A percentile compares a stretch with the other conserved stretches of the same genome.
Evolutionary conservation across 2,329 filamentous ascomycete genomes (phyloP).

Genomic region (Aspergillus niger): DNA sequence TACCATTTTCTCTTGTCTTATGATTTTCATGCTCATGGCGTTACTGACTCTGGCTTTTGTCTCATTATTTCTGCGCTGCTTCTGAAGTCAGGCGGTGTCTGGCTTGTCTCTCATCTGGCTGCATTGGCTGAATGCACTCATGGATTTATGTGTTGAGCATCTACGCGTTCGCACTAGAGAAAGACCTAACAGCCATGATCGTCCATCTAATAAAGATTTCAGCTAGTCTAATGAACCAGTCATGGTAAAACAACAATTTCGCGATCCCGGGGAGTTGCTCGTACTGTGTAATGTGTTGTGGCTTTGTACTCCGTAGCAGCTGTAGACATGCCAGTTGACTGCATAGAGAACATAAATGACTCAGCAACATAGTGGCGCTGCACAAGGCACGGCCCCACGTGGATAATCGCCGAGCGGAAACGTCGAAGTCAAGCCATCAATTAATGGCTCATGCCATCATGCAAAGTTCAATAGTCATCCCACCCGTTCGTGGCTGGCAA

Average conservation of each 20-base stretch:
- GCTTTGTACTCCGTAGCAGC: no score
- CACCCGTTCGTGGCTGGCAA: conserved; percentile 1
- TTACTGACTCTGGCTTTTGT: neutral
- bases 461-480: neutral
- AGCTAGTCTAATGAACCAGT: no score
- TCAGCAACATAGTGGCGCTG: neutral
- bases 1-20: neutral
- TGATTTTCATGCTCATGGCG: neutral
- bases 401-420: neutral
- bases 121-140: neutral
- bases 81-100: neutral
- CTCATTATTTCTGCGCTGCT: neutral
- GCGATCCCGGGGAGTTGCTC: neutral
- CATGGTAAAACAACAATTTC: no score
- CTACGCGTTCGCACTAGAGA: neutral
- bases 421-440: neutral
- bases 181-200: neutral
- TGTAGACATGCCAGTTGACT: neutral
- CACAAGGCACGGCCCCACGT: neutral
- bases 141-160: neutral
- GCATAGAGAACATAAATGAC: neutral
- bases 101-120: neutral
- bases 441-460: neutral
- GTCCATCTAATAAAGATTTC: neutral
- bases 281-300: neutral